Percentiles rank a stretch among this genome's conserved stretches.
These are phyloP conservation scores for Cercospora sojina DNA, from an alignment of 2,329 filamentous ascomycete genomes.

Conservation along the genomic window DNA sequence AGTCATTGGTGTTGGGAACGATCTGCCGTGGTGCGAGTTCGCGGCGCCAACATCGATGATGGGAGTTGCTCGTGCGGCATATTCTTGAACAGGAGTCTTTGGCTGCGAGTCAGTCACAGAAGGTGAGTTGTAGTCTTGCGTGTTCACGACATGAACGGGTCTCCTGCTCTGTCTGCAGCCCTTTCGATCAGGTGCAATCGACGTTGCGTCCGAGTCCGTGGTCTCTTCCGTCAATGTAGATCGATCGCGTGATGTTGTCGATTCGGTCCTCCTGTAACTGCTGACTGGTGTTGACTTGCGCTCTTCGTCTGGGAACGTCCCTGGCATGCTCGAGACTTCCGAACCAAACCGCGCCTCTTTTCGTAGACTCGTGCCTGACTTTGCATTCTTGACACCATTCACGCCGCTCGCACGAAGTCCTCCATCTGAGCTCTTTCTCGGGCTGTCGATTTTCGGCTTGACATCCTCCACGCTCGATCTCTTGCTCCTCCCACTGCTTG, in stretches of 20 bases:
- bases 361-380: conserved; percentile 46
- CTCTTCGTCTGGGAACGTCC: conserved; percentile 38
- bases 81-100: conserved; percentile 45
- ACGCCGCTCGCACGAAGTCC: conserved; percentile 34
- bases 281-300: conserved; percentile 42
- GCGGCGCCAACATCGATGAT: conserved; percentile 46
- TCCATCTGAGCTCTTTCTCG: conserved; percentile 46
- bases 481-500: conserved; percentile 48
- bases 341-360: conserved; percentile 41
- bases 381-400: conserved; percentile 40
- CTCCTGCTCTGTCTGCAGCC: conserved; percentile 33
- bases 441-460: conserved; percentile 40
- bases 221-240: conserved; percentile 45
- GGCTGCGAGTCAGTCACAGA: conserved; percentile 48
- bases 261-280: conserved; percentile 37
- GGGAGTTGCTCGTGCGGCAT: conserved; percentile 39
- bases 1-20: conserved; percentile 31
- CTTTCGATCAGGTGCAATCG: conserved; percentile 44
- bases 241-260: conserved; percentile 32
- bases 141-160: conserved; percentile 27
- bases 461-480: conserved; percentile 41
- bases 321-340: conserved; percentile 44
- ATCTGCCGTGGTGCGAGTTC: conserved; percentile 46
- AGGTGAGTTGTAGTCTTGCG: conserved; percentile 42
- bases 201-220: conserved; percentile 49